Base-by-base conservation (phyloP, 495 filamentous ascomycete genomes). In the Daldinia loculata region DNA sequence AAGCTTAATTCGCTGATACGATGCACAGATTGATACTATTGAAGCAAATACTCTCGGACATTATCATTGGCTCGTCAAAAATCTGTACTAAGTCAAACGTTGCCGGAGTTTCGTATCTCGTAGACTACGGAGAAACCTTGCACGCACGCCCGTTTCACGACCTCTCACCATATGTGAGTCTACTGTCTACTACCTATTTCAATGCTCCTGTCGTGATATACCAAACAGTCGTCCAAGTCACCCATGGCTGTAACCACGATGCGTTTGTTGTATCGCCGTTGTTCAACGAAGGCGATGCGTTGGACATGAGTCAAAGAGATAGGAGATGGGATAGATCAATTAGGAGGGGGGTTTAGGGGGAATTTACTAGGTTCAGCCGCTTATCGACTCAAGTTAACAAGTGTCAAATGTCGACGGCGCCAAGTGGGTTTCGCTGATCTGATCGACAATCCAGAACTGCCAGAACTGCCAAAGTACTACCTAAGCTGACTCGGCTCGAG, bases 371-470 rank as follows among this genome's bases (percentile, higher is more conserved):
- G 61, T 26, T 64, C 36, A 45, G 27, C 52, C 15, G 53, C 53
- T 63, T 63, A 43, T 56, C 32, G 41, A 56, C 39, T 63, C 26
- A 7, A 52, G 26, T 27, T 27, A 3, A 27, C 26, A 27, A 29
- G 50, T 27, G 26, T 30, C 30, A 38, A 56, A 56, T 34, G n/a
- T 56, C 53, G 30, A 36, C 53, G 29, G 15, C 53, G 30, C 53
- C 15, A 66, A 66, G 61, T 61, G 60, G 59, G 43, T 62, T 53
- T 67, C 38, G 70, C 56, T 68, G 64, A 68, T 68, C 70, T 57
- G 70, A 68, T 72, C 70, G 60, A 52, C 70, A 68, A 60, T 68
- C 67, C 56, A 67, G 64, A 50, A 53, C 29, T 53, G 11, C 26
- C 27, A n/a, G 24, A 27, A 27, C 19, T 36, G 11, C 50, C 12